phyloP scores from a whole-genome alignment of 2,329 filamentous ascomycete species.

The Ceratocystis diversiconidia region DNA sequence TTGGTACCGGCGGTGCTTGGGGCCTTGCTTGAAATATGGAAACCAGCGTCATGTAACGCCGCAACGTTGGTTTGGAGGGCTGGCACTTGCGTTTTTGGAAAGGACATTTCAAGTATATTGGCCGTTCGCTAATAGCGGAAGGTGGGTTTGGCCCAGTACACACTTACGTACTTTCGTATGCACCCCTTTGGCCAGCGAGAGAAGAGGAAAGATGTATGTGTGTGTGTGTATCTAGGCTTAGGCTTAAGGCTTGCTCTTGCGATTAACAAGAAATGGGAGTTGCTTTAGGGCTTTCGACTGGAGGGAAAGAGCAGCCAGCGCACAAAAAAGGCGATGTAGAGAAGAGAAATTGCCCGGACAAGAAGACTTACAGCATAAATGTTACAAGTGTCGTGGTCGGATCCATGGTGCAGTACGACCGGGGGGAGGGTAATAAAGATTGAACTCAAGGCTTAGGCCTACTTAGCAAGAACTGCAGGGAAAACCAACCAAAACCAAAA shows the following conservation, averaged over 20 bases:
- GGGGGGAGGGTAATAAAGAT: no score
- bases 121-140: not conserved
- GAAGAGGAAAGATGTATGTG: not conserved
- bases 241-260: not conserved
- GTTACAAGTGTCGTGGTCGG: slow-evolving; percentile 52
- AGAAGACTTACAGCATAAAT: slow-evolving; percentile 48
- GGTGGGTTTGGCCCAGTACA: not conserved
- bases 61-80: not conserved
- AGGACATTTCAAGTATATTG: not conserved
- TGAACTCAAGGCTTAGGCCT: not conserved
- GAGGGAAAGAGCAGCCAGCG: not conserved
- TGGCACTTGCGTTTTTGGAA: not conserved
- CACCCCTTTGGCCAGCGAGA: not conserved
- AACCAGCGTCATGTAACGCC: not conserved
- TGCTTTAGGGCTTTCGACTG: not conserved
- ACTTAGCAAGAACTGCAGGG: not conserved
- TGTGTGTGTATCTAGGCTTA: not conserved
- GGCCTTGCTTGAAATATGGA: not conserved
- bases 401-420: slow-evolving; percentile 32
- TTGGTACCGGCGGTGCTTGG: not conserved
- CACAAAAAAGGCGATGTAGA: not conserved
- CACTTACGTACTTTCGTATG: not conserved
- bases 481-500: not conserved
- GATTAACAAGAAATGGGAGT: not conserved
- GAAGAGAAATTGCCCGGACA: not conserved